A percentile compares a stretch with the other conserved stretches of the same genome.
Conservation (phyloP, 2,329 filamentous ascomycete species). For the Hypoxylon sp. region DNA sequence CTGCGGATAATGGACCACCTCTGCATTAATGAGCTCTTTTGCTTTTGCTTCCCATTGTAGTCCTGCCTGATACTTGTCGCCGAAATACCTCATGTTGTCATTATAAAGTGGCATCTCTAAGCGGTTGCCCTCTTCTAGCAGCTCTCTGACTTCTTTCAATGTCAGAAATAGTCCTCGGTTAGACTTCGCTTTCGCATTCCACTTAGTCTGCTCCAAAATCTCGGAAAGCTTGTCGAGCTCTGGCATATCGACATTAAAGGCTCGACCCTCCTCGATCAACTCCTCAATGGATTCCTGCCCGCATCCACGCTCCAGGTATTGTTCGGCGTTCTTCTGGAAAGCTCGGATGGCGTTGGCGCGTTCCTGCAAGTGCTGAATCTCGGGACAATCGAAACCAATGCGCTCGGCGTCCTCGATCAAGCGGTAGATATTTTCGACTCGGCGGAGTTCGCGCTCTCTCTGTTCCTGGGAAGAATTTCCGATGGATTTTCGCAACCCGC, state of each 20-base stretch:
- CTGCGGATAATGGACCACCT: constrained; percentile 93
- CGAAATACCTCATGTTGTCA: constrained; percentile 81
- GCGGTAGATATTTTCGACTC: constrained; percentile 88
- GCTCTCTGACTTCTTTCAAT: constrained; percentile 81
- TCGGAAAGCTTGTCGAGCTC: constrained; percentile 87
- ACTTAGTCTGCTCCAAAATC: constrained; percentile 87
- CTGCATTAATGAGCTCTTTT: constrained; percentile 91
- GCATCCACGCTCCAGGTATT: constrained; percentile 76
- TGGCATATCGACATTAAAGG: constrained; percentile 91
- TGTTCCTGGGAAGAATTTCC: constrained; percentile 71
- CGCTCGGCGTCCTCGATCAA: constrained; percentile 87
- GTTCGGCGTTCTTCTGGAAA: constrained; percentile 83
- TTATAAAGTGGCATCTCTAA: constrained; percentile 85
- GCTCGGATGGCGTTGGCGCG: constrained; percentile 86
- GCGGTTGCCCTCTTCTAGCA: constrained; percentile 83
- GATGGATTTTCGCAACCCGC: constrained; percentile 78
- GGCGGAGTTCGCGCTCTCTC: constrained; percentile 90
- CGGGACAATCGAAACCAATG: constrained; percentile 92
- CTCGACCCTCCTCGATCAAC: constrained; percentile 88
- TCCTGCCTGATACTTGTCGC: constrained; percentile 82
- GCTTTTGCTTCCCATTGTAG: constrained; percentile 94
- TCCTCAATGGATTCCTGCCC: constrained; percentile 86
- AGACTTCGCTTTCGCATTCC: constrained; percentile 83
- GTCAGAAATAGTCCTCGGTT: constrained; percentile 77
- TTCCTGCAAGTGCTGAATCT: constrained; percentile 88